Evolutionary conservation across 768 basidiomycete genomes (phyloP), one percentile per base, ranked within the genome.

Genomic region (Pleurotus cornucopiae): DNA sequence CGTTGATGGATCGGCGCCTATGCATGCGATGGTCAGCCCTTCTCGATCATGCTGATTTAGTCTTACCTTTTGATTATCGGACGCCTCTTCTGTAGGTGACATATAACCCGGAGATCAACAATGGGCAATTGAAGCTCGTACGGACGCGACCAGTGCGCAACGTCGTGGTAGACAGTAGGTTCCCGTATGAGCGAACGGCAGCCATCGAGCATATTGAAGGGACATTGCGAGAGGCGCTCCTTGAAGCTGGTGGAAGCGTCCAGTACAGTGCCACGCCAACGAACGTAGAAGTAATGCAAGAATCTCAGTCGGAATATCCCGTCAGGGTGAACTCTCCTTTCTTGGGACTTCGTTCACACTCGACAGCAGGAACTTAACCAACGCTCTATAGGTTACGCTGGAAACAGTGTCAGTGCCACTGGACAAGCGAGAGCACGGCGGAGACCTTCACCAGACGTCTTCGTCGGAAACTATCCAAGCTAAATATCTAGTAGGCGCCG

Each of bases 401-500:
- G 41, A 20, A 5, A 20, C 41, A 43, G 6, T 43, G 13, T 20
- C 41, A n/a, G 41, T 9, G 1, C 26, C 26, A 30, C 2, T 30
- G 26, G 26, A 30, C 26, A 30, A 30, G 6, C 41, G 41, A 43
- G 18, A n/a, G 3, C n/a, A n/a, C 7, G 41, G 18, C 13, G 41
- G 11, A 6, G 52, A 51, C 16, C 20, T 18, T 26, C 56, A 49
- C 26, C 26, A 30, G 26, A 6, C 26, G 26, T 6, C 26, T 30
- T 9, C n/a, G 25, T 23, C 51, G 14, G 52, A 58, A 45, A 37
- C 53, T 21, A 55, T 66, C 11, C 51, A 53, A 11, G 62, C 65
- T 11, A 63, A 62, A 48, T 66, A 63, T 54, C 49, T 66, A 1
- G 59, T 66, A 26, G 65, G 65, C 16, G 58, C 57, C 23, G 65